Evolutionary conservation across 192 early-diverging fungal genomes (phyloP).

Genomic region (Spinellus fusiger): DNA sequence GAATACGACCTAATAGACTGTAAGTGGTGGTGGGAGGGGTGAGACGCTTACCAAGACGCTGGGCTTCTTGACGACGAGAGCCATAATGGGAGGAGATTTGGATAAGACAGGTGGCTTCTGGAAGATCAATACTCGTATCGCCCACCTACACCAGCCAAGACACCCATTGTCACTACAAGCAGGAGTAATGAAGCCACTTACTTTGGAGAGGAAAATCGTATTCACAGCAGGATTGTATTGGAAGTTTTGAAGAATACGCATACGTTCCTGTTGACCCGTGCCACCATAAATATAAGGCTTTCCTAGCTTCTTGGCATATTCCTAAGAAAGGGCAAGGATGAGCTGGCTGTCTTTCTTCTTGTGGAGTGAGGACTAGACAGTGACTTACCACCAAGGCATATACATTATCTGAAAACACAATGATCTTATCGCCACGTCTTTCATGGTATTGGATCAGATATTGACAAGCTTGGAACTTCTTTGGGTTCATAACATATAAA

Average conservation of each 20-base stretch:
- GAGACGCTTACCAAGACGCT: conserved; percentile 69
- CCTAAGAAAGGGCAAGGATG: too few relatives aligned
- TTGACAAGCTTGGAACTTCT: conserved; percentile 96
- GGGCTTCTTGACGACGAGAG: conserved; percentile 96
- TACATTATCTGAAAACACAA: conserved; percentile 99
- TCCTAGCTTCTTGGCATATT: conserved; percentile 77
- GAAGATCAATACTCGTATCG: conserved; percentile 98
- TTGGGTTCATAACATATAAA: conserved; percentile 94
- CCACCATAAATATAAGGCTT: conserved; percentile 90
- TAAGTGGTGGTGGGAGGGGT: too few relatives aligned
- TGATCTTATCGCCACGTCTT: conserved; percentile 91
- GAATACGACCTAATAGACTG: conserved; percentile 73
- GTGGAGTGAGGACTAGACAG: too few relatives aligned
- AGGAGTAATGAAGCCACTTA: too few relatives aligned
- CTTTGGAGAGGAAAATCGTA: conserved; percentile 82
- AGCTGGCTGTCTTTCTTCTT: too few relatives aligned
- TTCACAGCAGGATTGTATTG: conserved; percentile 86
- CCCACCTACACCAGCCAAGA: conserved; percentile 72
- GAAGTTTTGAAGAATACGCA: conserved; percentile 91
- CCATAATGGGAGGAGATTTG: conserved; percentile 99
- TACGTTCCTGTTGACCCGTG: conserved; percentile 83
- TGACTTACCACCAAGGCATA: conserved; percentile 76
- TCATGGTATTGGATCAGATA: conserved; percentile 94
- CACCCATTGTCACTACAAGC: background rate
- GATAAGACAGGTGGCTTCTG: conserved; percentile 96